Conservation (phyloP, 805 yeast genomes). For the Metschnikowia peoriensis region DNA sequence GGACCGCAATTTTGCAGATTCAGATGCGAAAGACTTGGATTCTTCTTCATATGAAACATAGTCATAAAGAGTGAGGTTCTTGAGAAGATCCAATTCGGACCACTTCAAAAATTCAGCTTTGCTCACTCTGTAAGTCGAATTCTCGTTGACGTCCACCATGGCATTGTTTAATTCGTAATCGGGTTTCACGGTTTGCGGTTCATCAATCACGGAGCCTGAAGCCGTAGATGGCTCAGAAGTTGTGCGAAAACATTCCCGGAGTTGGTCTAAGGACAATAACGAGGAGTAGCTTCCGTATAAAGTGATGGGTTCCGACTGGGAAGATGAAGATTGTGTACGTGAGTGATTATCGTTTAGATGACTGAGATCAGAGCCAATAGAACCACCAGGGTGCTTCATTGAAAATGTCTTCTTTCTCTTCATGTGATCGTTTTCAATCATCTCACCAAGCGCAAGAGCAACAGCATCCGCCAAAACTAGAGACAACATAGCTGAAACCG, state of each 20-base stretch:
- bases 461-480: conserved; percentile 77
- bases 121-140: conserved; percentile 1
- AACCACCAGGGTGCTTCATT: conserved; percentile 86
- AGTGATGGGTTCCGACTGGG: conserved; percentile 5
- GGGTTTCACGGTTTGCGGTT: conserved; percentile 1
- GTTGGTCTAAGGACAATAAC: conserved; percentile 17
- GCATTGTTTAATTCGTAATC: conserved; percentile 6
- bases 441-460: conserved; percentile 68
- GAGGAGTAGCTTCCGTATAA: conserved; percentile 17
- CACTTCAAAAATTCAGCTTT: conserved; percentile 9
- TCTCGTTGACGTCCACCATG: conserved; percentile 1
- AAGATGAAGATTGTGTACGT: conserved; percentile 8
- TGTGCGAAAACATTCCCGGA: conserved; percentile 9
- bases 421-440: conserved; percentile 54
- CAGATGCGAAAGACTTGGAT: conserved; percentile 6
- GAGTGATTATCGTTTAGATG: conserved; percentile 31
- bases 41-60: conserved; percentile 9
- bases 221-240: conserved; percentile 4
- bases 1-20: conserved; percentile 10
- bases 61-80: conserved; percentile 13
- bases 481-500: conserved; percentile 76
- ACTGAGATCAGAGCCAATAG: conserved; percentile 60
- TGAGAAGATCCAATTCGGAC: conserved; percentile 17
- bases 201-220: conserved; percentile 15
- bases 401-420: conserved; percentile 59